Base-by-base conservation (phyloP, 2,329 filamentous ascomycete species). In the Septoria petroselini region DNA sequence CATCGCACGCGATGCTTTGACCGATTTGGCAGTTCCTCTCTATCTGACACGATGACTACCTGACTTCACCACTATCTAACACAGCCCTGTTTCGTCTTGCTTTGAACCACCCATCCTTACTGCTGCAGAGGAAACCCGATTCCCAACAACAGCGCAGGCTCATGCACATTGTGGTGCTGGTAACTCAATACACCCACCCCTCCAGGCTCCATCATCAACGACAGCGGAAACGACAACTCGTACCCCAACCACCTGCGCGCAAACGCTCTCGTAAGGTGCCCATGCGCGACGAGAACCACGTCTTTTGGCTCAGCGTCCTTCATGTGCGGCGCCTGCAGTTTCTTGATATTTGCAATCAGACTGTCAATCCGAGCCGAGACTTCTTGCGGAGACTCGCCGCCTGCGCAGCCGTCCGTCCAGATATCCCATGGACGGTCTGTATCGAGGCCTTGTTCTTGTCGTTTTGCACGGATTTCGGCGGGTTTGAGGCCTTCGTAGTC, bases 371-470 rank as follows among this genome's bases (percentile, higher is more conserved):
- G 80, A 15, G 74, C 70, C 0, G 84, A 83, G 18, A 95, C 79
- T 49, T 94, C 78, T 25, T 80, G 73, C 0, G 87, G 83, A 40
- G 78, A 81, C 73, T 95, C 89, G 38, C 90, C 90, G 2, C 84
- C 86, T 1, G 85, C 85, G 69, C 89, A 95, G 0, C 89, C 89
- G 65, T 94, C 88, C n/a, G 74, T 76, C 89, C 89, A 95, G 57
- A 95, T 94, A 71, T 93, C 86, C 88, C 88, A 94, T 18, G 71
- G 68, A 3, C 73, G 59, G n/a, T 75, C 71, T 9, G 48, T 15
- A 78, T 71, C 6, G 14, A 80, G 64, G 0, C 86, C 86, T 51
- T 81, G 73, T 48, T 80, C 71, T 45, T 74, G 76, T 41, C 87
- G 77, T 52, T 73, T 63, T 44, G 76, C 74, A 42, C 79, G 75